Evolutionary conservation across 768 basidiomycete genomes (phyloP).

Genomic region (Boletus reticulatus): DNA sequence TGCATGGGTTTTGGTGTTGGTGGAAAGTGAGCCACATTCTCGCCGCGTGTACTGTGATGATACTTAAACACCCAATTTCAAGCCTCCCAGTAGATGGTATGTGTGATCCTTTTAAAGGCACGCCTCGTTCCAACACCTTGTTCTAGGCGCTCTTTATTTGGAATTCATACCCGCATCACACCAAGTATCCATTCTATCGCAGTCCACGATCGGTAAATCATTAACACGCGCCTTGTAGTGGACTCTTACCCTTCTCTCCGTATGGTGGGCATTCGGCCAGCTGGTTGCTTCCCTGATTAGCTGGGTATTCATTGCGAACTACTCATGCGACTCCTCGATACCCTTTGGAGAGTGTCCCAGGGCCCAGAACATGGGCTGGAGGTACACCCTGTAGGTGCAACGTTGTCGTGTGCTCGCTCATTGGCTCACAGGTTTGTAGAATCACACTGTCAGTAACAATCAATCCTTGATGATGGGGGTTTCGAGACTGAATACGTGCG

Average conservation of each 20-base stretch:
- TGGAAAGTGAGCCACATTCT: conserved; percentile 42
- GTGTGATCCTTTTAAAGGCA: conserved; percentile 1
- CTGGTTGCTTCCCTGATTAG: conserved; percentile 50
- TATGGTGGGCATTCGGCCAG: conserved; percentile 54
- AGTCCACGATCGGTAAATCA: neutral
- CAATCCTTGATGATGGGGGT: neutral
- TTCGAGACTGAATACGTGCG: neutral
- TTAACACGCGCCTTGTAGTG: conserved; percentile 30
- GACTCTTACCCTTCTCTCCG: conserved; percentile 54
- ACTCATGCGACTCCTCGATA: conserved; percentile 42
- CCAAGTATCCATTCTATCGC: conserved; percentile 24
- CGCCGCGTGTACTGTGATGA: conserved; percentile 11
- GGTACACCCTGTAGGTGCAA: conserved; percentile 45
- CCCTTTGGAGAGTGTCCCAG: conserved; percentile 42
- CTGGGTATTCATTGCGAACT: conserved; percentile 56
- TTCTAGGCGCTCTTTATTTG: conserved; percentile 42
- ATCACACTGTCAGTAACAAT: conserved; percentile 38
- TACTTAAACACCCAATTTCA: conserved; percentile 3
- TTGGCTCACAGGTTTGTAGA: conserved; percentile 20
- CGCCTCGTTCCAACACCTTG: neutral
- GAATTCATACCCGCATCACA: conserved; percentile 44
- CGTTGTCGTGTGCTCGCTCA: neutral
- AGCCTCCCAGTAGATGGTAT: conserved; percentile 49
- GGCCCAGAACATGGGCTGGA: conserved; percentile 58
- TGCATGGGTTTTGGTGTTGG: conserved; percentile 51